Evolutionary conservation across 176 grass and related monocot genomes (phyloP).

Genomic region (Tillandsia leiboldiana): DNA sequence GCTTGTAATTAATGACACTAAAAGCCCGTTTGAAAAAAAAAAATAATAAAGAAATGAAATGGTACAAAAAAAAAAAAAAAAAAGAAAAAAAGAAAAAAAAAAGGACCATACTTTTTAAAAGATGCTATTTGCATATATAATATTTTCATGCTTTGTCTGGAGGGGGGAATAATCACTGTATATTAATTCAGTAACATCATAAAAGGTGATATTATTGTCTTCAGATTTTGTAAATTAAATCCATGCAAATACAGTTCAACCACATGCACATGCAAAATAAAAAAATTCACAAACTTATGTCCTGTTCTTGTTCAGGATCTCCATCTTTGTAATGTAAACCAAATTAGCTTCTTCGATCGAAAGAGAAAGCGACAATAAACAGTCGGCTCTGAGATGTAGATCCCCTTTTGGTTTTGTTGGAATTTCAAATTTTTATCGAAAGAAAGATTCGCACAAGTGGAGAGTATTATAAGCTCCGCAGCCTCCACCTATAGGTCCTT

Average conservation of each 20-base stretch:
- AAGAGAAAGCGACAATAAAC: not conserved
- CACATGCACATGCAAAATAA: slow-evolving; percentile 4
- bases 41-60: no score
- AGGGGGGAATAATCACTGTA: not conserved
- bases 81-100: no score
- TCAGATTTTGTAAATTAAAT: not conserved
- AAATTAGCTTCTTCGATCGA: not conserved
- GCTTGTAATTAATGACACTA: no score
- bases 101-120: no score
- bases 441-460: not conserved
- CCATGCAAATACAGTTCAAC: slow-evolving; percentile 1
- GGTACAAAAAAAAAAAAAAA: no score
- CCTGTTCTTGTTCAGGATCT: not conserved
- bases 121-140: not conserved
- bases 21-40: no score
- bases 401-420: not conserved
- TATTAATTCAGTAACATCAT: not conserved
- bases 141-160: not conserved
- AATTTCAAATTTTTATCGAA: not conserved
- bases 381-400: not conserved
- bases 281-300: not conserved
- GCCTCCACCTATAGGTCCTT: no score
- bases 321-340: no score
- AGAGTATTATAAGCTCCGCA: no score
- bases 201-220: not conserved